Conservation (phyloP, 2,329 filamentous ascomycete genomes). For the Epichloe hybrida region DNA sequence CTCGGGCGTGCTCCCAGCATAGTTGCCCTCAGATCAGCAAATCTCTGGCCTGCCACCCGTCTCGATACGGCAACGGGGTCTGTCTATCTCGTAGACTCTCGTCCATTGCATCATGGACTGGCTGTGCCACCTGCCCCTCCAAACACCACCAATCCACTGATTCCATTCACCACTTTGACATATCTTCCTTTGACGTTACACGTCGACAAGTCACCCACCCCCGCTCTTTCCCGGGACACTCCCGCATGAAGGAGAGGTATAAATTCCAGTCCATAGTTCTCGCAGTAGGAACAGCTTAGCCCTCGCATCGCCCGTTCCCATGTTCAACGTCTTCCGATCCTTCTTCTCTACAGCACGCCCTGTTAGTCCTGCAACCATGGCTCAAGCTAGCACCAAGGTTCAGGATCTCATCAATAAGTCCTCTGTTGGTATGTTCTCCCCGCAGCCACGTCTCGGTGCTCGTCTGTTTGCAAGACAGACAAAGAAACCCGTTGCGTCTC, state of each 20-base stretch:
- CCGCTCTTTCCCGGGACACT: not conserved
- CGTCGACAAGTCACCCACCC: too few species aligned
- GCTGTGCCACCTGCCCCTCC: too few species aligned
- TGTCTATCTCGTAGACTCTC: too few species aligned
- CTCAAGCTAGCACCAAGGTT: slow-evolving; percentile 70
- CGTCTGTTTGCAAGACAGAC: not conserved
- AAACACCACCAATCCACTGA: too few species aligned
- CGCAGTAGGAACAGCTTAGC: too few species aligned
- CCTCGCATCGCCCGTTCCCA: slow-evolving; percentile 13
- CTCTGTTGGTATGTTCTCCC: slow-evolving; percentile 51
- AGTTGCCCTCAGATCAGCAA: too few species aligned
- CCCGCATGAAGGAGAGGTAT: not conserved
- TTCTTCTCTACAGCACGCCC: slow-evolving; percentile 47
- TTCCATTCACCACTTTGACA: not conserved
- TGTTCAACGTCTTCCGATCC: slow-evolving; percentile 53
- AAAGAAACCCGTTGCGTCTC: too few species aligned
- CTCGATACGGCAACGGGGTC: too few species aligned
- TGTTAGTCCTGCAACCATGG: slow-evolving; percentile 54
- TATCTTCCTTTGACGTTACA: not conserved
- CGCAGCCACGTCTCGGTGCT: not conserved
- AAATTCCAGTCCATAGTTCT: not conserved
- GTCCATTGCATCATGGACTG: slow-evolving; percentile 1
- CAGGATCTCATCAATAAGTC: slow-evolving; percentile 82
- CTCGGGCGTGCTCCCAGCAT: too few species aligned
- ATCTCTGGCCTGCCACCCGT: too few species aligned